These are phyloP conservation scores for Pleurotus djamor DNA, from an alignment of 768 basidiomycete species.

Conservation along the genomic window DNA sequence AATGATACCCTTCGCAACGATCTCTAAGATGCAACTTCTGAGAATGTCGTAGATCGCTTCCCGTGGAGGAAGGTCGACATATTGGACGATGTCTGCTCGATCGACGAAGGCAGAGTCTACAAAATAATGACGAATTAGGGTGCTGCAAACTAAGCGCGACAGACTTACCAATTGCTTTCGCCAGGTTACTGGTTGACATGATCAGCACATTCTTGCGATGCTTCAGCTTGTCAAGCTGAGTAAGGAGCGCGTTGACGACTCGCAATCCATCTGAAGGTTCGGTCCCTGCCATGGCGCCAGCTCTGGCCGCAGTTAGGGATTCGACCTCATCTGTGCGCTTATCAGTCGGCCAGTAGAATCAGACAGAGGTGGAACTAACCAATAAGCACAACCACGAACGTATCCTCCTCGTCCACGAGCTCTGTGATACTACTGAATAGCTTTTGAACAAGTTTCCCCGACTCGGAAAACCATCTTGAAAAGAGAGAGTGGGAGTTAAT, in stretches of 20 bases:
- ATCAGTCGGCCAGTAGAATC: slow-evolving; percentile 3
- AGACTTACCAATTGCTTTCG: slow-evolving; percentile 83
- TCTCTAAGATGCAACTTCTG: slow-evolving; percentile 76
- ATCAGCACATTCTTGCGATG: slow-evolving; percentile 92
- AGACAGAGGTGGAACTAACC: slow-evolving; percentile 40
- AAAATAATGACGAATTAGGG: neutral
- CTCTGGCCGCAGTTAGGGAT: slow-evolving; percentile 90
- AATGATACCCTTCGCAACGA: slow-evolving; percentile 74
- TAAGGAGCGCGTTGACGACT: slow-evolving; percentile 95
- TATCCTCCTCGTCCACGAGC: slow-evolving; percentile 87
- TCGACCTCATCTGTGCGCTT: slow-evolving; percentile 84
- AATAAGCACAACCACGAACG: slow-evolving; percentile 92
- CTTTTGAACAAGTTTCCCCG: slow-evolving; percentile 95
- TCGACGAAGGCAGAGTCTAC: slow-evolving; percentile 94
- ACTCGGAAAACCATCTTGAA: slow-evolving; percentile 99
- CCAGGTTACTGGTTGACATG: slow-evolving; percentile 95
- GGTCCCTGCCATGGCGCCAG: slow-evolving; percentile 91
- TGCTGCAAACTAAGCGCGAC: neutral
- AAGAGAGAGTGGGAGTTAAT: slow-evolving; percentile 99
- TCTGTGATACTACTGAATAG: slow-evolving; percentile 89
- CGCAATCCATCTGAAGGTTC: slow-evolving; percentile 94
- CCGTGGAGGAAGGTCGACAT: slow-evolving; percentile 85
- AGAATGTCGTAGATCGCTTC: slow-evolving; percentile 95
- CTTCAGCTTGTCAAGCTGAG: slow-evolving; percentile 94
- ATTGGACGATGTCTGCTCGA: slow-evolving; percentile 95